Base-by-base conservation (phyloP, 2,329 filamentous ascomycete genomes). In the Phaeosphaeriaceae sp. region DNA sequence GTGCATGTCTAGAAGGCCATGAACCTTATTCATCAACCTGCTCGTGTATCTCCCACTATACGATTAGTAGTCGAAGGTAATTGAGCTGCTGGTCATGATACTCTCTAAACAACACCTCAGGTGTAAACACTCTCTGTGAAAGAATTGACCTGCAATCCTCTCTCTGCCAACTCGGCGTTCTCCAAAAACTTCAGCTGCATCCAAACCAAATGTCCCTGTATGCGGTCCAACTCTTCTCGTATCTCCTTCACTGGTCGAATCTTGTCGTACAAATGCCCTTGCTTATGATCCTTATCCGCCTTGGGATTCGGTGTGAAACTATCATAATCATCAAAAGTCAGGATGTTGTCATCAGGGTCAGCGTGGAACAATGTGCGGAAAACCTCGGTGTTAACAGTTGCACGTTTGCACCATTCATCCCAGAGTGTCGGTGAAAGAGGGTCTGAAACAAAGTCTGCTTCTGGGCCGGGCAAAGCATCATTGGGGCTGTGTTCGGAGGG, bases 121-220 rank as follows among this genome's bases (percentile, higher is more conserved):
- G 89, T 89, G 70, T 90, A 94, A 53, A 95, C 84, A 81, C 89
- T 91, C 79, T 97, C 91, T 0, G 93, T 97, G 66, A 85, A 88
- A 37, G 83, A 76, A 71, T 97, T 97, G 33, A 97, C 85, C 74
- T 92, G 87, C 73, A 97, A 67, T 0, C 93, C 92, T 64, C 83
- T 84, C 77, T 97, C 92, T 0, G 92, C 92, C 92, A 97, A 95
- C 63, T 90, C 82, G 0, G 87, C 91, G 56, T 96, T 86, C 63
- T 83, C 81, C 67, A 97, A 74, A 70, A 96, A 97, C 37, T 92
- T 84, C 64, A 97, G 73, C n/a, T 92, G 92, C 87, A 96, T 93
- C 90, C 90, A 95, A 6, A 97, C 93, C 33, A 97, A 73, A 77
- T 97, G 93, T 0, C 93, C 93, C 75, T 86, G 87, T 60, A 97